Evolutionary conservation across 768 basidiomycete species (phyloP), one percentile per base, ranked within the genome.

Genomic region (Leccinum variicolor): DNA sequence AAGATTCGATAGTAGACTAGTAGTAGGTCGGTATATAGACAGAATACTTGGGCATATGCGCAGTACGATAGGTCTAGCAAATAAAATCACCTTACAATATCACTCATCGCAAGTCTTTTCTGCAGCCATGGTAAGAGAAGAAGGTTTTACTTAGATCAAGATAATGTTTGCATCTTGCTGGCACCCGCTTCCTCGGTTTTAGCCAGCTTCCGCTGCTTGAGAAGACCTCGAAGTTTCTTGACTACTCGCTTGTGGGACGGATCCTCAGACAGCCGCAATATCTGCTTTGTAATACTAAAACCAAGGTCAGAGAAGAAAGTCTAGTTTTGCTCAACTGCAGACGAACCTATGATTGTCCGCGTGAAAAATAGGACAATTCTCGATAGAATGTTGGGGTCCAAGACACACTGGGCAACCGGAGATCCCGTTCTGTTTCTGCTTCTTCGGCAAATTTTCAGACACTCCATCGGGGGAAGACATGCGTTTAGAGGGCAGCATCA

Each of bases 261-360:
- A 55, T 80, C 74, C 19, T 61, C 58, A 28, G 77, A 75, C 10
- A 86, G 66, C 23, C 82, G 76, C 31, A 67, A 56, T 53, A 83
- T 82, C 33, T 77, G 77, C 47, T 60, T 70, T 41, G 69, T 57
- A 29, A 84, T 72, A 56, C 84, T 84, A 56, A 23, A 33, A 52
- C 48, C 54, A 55, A 45, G 25, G 59, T 58, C 62, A 66, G 58
- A 53, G 31, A 49, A 25, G 11, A 13, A 21, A 19, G 3, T 31
- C 31, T 11, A 41, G 21, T 29, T 21, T 34, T 14, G 50, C 34
- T 53, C 17, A 28, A 41, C 28, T 41, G 57, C 53, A 36, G n/a
- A 55, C 64, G 47, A 61, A 87, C 88, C 82, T 86, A 55, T 75
- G 71, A 1, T 82, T 73, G 2, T 87, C 89, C 53, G 75, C 74